These are phyloP conservation scores for Eucalyptus shirleyi DNA, from an alignment of 345 rosid species.

Conservation along the genomic window DNA sequence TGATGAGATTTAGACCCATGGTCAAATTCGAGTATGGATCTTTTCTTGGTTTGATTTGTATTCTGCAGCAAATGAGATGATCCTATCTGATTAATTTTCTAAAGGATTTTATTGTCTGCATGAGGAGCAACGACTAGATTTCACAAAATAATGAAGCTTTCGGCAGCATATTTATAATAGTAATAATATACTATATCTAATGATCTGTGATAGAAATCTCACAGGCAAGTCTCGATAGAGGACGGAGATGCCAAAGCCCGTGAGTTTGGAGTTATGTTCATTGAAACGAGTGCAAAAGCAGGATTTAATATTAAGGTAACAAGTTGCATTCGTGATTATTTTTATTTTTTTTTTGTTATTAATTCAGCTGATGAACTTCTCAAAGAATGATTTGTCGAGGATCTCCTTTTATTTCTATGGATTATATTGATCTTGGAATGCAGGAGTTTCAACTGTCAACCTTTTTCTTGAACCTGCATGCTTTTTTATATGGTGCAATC, in stretches of 20 bases:
- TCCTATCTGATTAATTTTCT: background rate
- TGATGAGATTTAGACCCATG: background rate
- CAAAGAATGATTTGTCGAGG: background rate
- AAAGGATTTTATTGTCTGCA: background rate
- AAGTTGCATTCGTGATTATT: background rate
- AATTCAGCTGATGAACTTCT: background rate
- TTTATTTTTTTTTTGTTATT: background rate
- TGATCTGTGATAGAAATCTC: background rate
- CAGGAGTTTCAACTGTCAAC: background rate
- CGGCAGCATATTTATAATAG: background rate
- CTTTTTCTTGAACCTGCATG: background rate
- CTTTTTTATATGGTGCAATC: background rate
- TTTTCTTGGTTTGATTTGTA: background rate
- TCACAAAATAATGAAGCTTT: background rate
- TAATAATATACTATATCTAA: background rate
- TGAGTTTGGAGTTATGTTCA: conserved; percentile 80
- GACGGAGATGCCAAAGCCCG: conserved; percentile 86
- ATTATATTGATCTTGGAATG: background rate
- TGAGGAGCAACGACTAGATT: background rate
- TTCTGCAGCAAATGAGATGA: background rate
- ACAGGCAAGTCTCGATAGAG: conserved; percentile 94
- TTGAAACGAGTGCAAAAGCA: conserved; percentile 94
- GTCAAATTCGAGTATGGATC: background rate
- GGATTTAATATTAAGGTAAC: conserved; percentile 87
- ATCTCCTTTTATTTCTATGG: background rate